Conservation (phyloP, 495 filamentous ascomycete genomes). For the Lentithecium fluviatile region DNA sequence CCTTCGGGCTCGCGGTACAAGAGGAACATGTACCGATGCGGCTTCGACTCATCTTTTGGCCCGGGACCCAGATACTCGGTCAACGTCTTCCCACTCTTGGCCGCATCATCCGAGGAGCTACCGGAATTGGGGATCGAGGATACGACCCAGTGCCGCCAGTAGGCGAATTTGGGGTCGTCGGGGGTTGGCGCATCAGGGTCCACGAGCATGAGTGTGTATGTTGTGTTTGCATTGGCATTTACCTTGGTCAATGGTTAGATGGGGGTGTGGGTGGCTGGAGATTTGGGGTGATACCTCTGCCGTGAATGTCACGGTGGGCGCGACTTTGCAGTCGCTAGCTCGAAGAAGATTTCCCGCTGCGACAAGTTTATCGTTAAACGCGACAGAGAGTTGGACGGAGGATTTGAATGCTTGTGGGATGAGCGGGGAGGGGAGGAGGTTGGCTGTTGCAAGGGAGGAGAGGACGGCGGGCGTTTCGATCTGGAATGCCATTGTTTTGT, state of each 20-base stretch:
- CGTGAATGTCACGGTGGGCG: not conserved
- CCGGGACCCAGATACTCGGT: constrained; percentile 12
- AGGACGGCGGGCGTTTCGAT: no score
- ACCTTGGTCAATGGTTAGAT: not conserved
- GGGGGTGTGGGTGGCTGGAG: not conserved
- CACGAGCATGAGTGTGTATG: constrained; percentile 1
- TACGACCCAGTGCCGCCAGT: constrained; percentile 15
- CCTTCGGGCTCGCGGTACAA: constrained; percentile 1
- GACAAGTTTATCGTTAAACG: not conserved
- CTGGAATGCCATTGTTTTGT: no score
- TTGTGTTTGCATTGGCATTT: not conserved
- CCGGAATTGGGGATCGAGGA: not conserved
- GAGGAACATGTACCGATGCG: constrained; percentile 8
- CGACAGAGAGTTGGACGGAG: no score
- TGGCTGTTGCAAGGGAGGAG: no score
- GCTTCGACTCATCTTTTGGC: constrained; percentile 6
- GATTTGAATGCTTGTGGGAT: no score
- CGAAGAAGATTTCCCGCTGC: not conserved
- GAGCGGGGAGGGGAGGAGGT: no score
- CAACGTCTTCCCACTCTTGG: not conserved
- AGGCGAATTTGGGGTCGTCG: constrained; percentile 12
- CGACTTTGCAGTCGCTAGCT: not conserved
- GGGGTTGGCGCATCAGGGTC: constrained; percentile 13
- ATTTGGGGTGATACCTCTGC: not conserved
- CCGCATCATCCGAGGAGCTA: not conserved